phyloP scores from a whole-genome alignment of 495 filamentous ascomycete genomes.

The Aspergillus mulundensis region DNA sequence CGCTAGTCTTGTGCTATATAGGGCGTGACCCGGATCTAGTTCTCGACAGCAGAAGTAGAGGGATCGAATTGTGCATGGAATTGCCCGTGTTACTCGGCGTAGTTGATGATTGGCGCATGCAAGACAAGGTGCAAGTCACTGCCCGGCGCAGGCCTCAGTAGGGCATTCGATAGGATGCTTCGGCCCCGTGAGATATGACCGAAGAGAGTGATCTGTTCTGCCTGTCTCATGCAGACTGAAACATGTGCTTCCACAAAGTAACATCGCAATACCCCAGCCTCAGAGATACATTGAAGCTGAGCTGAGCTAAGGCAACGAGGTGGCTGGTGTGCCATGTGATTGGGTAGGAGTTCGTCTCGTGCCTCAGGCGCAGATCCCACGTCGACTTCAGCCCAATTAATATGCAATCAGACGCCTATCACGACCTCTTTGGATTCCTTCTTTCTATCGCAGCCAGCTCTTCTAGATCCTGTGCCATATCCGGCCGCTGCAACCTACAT shows the following conservation, averaged over 20 bases:
- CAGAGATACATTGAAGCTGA: background rate
- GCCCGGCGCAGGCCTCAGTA: background rate
- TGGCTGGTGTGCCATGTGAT: constrained; percentile 19
- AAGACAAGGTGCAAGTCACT: background rate
- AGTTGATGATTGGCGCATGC: background rate
- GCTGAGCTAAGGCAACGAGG: background rate
- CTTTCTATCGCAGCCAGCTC: background rate
- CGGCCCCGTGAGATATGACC: background rate
- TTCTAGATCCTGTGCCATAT: background rate
- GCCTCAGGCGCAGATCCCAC: constrained; percentile 7
- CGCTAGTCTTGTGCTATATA: background rate
- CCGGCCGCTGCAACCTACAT: background rate
- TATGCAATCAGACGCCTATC: constrained; percentile 8
- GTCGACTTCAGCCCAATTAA: constrained; percentile 14
- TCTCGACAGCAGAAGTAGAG: background rate
- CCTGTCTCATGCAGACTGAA: background rate
- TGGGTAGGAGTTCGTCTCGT: constrained; percentile 5
- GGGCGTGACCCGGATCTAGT: background rate
- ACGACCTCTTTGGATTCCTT: background rate
- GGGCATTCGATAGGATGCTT: background rate
- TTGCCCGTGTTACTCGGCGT: background rate
- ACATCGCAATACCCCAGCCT: background rate
- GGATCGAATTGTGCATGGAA: background rate
- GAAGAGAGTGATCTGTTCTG: background rate
- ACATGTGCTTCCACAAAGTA: background rate